These are phyloP conservation scores for Fomitopsis serialis DNA, from an alignment of 768 basidiomycete species.

Conservation along the genomic window DNA sequence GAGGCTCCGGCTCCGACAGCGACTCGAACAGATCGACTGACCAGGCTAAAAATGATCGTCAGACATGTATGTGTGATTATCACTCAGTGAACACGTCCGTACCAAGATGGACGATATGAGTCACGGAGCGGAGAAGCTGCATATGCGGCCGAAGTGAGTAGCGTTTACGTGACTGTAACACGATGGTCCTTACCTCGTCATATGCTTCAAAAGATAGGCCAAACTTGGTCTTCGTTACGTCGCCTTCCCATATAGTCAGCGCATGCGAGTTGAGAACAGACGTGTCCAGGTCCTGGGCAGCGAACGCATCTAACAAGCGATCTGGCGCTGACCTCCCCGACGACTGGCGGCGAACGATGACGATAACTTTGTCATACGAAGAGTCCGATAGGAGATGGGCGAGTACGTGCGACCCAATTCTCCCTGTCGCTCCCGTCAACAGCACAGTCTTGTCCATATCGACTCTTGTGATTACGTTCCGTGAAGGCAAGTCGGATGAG, in stretches of 20 bases:
- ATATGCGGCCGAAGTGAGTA: background rate
- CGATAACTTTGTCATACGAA: constrained; percentile 4
- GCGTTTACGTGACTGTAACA: background rate
- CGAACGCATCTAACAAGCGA: background rate
- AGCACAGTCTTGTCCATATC: constrained; percentile 4
- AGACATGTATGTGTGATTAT: background rate
- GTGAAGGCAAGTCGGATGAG: background rate
- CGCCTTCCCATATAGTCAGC: constrained; percentile 4
- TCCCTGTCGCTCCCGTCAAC: constrained; percentile 14
- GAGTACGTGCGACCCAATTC: constrained; percentile 10
- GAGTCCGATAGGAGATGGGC: background rate
- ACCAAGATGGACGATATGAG: constrained; percentile 10
- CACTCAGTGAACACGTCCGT: background rate
- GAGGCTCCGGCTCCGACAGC: background rate
- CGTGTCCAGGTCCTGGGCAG: background rate
- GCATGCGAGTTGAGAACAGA: background rate
- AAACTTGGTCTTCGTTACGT: background rate
- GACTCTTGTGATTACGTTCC: background rate
- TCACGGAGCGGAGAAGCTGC: constrained; percentile 5
- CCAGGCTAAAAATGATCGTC: constrained; percentile 3
- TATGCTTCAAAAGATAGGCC: background rate
- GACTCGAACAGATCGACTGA: background rate
- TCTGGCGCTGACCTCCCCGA: background rate
- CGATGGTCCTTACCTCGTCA: background rate
- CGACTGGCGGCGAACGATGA: background rate